These are phyloP conservation scores for Acmispon strigosus DNA, from an alignment of 306 rosid species.

Conservation along the genomic window DNA sequence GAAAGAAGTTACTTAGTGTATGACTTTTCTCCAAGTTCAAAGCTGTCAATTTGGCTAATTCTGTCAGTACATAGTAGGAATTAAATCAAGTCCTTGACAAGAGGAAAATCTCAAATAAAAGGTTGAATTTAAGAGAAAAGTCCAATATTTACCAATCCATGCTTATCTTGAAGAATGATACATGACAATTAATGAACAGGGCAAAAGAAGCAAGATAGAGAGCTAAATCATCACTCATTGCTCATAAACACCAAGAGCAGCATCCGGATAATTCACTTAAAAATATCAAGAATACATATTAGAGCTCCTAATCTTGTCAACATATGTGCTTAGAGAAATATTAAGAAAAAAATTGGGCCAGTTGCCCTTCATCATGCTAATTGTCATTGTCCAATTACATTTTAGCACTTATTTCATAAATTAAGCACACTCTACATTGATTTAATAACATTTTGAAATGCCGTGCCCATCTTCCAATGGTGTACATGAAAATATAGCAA, in stretches of 20 bases:
- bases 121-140: neutral
- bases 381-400: neutral
- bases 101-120: neutral
- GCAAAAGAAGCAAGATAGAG: neutral
- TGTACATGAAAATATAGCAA: neutral
- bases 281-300: neutral
- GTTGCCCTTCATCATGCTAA: neutral
- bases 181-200: neutral
- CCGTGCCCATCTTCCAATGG: neutral
- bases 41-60: neutral
- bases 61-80: too few species aligned
- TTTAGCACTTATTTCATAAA: neutral
- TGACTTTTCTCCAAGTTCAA: neutral
- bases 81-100: neutral
- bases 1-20: neutral
- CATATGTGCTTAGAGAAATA: neutral
- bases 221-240: neutral
- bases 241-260: neutral
- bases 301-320: neutral
- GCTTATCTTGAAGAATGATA: neutral
- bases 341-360: neutral
- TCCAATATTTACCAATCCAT: neutral
- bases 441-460: slow-evolving; percentile 1
- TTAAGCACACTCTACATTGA: neutral
- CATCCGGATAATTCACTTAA: neutral